These are phyloP conservation scores for Zanthoxylum bungeanum DNA, from an alignment of 345 rosid species.

Conservation along the genomic window DNA sequence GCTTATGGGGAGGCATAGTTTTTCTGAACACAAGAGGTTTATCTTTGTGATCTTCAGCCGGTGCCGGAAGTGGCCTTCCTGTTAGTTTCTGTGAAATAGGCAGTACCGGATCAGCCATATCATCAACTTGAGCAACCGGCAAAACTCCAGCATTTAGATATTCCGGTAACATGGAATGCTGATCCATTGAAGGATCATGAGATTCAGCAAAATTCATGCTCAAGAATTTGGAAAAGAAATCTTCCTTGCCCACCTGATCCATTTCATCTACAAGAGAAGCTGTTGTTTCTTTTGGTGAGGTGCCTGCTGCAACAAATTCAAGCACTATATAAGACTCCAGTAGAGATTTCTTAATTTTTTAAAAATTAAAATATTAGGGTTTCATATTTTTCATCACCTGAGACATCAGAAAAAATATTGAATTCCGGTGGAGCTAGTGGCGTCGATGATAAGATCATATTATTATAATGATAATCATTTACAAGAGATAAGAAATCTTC, in stretches of 20 bases:
- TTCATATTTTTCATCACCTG: background rate
- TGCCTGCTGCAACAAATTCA: background rate
- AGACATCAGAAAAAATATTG: background rate
- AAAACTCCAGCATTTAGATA: background rate
- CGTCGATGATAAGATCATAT: background rate
- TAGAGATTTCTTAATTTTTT: too few species aligned
- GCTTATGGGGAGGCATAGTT: slow-evolving; percentile 1
- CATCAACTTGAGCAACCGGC: background rate
- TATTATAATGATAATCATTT: background rate
- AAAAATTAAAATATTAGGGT: too few species aligned
- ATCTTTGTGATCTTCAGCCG: background rate
- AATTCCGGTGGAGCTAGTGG: background rate
- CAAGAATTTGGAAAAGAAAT: slow-evolving; percentile 2
- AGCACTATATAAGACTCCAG: too few species aligned
- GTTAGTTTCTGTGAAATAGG: background rate
- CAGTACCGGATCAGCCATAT: background rate
- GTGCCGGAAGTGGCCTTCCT: background rate
- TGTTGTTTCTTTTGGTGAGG: background rate
- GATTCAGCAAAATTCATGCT: background rate
- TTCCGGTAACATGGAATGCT: background rate
- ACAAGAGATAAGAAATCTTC: background rate
- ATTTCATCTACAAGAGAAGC: background rate
- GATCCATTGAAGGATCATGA: background rate
- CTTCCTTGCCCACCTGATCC: background rate
- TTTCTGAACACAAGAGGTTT: background rate